A percentile compares a stretch with the other conserved stretches of the same genome.
phyloP scores from a whole-genome alignment of 805 yeast genomes.

The Lipomyces orientalis region DNA sequence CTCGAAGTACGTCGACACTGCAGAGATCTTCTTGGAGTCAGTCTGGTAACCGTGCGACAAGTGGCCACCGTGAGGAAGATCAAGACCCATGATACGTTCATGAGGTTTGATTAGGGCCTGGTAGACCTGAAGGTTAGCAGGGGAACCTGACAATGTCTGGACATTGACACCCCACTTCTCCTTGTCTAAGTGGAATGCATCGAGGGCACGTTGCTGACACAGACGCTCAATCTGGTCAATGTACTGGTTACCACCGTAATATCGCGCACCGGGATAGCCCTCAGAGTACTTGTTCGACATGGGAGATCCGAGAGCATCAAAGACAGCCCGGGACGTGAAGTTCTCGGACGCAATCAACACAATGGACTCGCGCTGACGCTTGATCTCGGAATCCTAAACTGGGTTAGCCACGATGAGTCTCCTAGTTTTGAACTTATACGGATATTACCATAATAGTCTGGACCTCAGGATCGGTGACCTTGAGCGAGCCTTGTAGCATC shows the following conservation, averaged over 20 bases:
- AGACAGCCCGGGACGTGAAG: constrained; percentile 93
- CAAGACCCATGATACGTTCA: constrained; percentile 97
- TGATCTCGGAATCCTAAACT: constrained; percentile 66
- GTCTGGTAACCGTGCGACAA: constrained; percentile 98
- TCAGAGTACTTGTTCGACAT: constrained; percentile 99
- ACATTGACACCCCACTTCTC: constrained; percentile 98
- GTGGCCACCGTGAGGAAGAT: constrained; percentile 98
- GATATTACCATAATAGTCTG: constrained; percentile 45
- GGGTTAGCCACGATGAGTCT: background rate
- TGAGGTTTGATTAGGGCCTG: constrained; percentile 94
- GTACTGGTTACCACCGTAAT: constrained; percentile 98
- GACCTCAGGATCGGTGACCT: constrained; percentile 50
- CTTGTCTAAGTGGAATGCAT: constrained; percentile 80
- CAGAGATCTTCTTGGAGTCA: constrained; percentile 88
- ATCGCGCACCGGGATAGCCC: constrained; percentile 99
- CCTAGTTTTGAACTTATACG: background rate
- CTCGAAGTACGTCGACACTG: constrained; percentile 94
- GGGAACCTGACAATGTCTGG: constrained; percentile 95
- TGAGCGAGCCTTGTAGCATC: constrained; percentile 43
- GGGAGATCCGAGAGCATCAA: constrained; percentile 95
- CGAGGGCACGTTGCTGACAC: constrained; percentile 93
- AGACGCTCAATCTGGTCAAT: constrained; percentile 91
- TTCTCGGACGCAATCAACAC: constrained; percentile 96
- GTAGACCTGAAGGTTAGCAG: constrained; percentile 96
- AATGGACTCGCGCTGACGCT: constrained; percentile 91